These are phyloP conservation scores for Royoungia palumana DNA, from an alignment of 768 basidiomycete genomes.

Conservation along the genomic window DNA sequence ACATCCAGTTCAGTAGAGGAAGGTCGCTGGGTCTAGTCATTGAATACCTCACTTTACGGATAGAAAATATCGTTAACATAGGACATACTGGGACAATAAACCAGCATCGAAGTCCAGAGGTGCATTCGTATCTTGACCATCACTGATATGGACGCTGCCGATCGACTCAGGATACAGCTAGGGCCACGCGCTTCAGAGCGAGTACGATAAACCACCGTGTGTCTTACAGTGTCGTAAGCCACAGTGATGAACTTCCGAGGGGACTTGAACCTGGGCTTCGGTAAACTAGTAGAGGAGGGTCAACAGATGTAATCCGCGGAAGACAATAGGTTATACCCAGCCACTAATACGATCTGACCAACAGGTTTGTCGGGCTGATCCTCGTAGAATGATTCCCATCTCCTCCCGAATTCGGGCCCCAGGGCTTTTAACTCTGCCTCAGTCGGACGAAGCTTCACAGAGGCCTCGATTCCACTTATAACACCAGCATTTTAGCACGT, in stretches of 20 bases:
- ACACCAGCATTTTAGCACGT: not conserved
- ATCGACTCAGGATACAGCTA: slow-evolving; percentile 41
- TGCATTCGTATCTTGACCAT: slow-evolving; percentile 39
- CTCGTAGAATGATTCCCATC: slow-evolving; percentile 20
- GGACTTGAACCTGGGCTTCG: slow-evolving; percentile 17
- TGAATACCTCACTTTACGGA: not conserved
- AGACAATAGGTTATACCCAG: slow-evolving; percentile 31
- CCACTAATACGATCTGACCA: slow-evolving; percentile 34
- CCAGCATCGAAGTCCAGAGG: slow-evolving; percentile 43
- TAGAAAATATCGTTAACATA: not conserved
- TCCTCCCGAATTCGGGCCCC: slow-evolving; percentile 16
- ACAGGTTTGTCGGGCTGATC: slow-evolving; percentile 29
- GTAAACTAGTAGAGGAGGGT: slow-evolving; percentile 13
- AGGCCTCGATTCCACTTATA: slow-evolving; percentile 15
- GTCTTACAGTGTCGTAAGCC: slow-evolving; percentile 32
- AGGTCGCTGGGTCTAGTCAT: slow-evolving; percentile 34
- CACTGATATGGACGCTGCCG: slow-evolving; percentile 47
- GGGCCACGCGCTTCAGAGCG: not conserved
- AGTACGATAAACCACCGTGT: not conserved
- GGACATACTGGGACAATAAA: slow-evolving; percentile 40
- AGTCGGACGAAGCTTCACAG: slow-evolving; percentile 24
- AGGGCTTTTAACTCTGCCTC: slow-evolving; percentile 16
- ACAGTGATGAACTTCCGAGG: slow-evolving; percentile 28
- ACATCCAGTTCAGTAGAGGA: slow-evolving; percentile 44
- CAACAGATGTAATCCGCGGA: not conserved